Conservation (phyloP, 2,329 filamentous ascomycete species). For the Knufia fluminis region DNA sequence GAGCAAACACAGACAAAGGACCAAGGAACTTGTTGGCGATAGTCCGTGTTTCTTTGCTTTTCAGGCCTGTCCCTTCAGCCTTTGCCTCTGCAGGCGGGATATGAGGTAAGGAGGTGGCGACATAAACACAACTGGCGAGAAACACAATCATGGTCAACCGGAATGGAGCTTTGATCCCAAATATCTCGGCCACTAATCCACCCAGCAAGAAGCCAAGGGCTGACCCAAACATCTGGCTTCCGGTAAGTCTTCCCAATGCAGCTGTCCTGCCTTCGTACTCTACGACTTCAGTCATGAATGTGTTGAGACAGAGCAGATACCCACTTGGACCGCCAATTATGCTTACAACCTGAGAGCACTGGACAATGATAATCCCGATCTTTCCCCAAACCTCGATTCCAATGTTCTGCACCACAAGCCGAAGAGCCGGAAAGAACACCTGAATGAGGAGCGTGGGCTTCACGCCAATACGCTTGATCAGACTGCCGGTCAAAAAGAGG, state of each 20-base stretch:
- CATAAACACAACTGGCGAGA: slow-evolving; percentile 34
- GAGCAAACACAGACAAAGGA: slow-evolving; percentile 52
- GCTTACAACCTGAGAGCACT: slow-evolving; percentile 58
- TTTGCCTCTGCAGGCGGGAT: slow-evolving; percentile 35
- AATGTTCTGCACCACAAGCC: slow-evolving; percentile 55
- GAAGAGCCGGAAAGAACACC: slow-evolving; percentile 54
- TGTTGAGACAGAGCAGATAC: slow-evolving; percentile 60
- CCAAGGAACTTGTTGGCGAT: slow-evolving; percentile 31
- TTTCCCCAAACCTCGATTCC: slow-evolving; percentile 54
- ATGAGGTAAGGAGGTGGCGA: slow-evolving; percentile 36
- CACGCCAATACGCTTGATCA: slow-evolving; percentile 57
- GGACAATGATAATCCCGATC: slow-evolving; percentile 58
- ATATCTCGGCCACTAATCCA: slow-evolving; percentile 54
- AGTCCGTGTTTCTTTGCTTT: slow-evolving; percentile 26
- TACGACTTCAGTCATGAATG: slow-evolving; percentile 57
- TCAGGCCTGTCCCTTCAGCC: neutral
- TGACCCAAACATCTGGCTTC: slow-evolving; percentile 57
- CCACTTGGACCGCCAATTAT: slow-evolving; percentile 60
- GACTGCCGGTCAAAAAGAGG: slow-evolving; percentile 58
- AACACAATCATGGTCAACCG: slow-evolving; percentile 53
- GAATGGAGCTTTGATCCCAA: slow-evolving; percentile 57
- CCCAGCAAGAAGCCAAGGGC: slow-evolving; percentile 57
- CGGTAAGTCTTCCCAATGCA: slow-evolving; percentile 57
- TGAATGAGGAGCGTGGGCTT: slow-evolving; percentile 54
- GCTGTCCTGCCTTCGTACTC: slow-evolving; percentile 51